Evolutionary conservation across 192 early-diverging fungal species (phyloP).

Genomic region (Chytriomyces confervae): DNA sequence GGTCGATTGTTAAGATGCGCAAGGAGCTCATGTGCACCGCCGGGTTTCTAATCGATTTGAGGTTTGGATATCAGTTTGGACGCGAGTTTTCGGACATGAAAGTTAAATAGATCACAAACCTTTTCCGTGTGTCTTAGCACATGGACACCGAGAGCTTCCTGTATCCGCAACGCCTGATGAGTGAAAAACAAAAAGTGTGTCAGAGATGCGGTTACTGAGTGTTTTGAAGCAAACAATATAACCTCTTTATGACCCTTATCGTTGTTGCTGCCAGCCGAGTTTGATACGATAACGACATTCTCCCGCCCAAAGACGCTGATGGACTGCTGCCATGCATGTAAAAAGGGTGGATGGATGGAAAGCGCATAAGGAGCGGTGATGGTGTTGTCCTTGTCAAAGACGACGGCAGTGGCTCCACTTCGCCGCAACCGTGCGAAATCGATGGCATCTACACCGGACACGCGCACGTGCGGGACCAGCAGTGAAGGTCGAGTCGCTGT

Average conservation of each 20-base stretch:
- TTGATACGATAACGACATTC: conserved; percentile 84
- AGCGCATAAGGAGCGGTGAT: conserved; percentile 82
- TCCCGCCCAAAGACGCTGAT: conserved; percentile 63
- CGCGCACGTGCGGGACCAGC: conserved; percentile 76
- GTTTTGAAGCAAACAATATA: not conserved
- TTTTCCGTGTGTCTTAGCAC: conserved; percentile 55
- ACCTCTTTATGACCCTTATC: conserved; percentile 63
- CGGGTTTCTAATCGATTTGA: conserved; percentile 68
- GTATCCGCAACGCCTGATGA: conserved; percentile 48
- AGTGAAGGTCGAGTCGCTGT: conserved; percentile 70
- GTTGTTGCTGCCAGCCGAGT: conserved; percentile 86
- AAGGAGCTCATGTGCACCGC: conserved; percentile 68
- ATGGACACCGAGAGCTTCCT: conserved; percentile 52
- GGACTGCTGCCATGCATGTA: conserved; percentile 71
- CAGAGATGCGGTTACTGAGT: not conserved
- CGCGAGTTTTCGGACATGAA: conserved; percentile 3
- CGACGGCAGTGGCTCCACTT: conserved; percentile 75
- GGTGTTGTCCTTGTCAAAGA: conserved; percentile 98
- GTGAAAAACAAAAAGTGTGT: not conserved
- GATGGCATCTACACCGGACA: conserved; percentile 65
- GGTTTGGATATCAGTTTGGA: conserved; percentile 38
- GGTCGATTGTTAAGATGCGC: conserved; percentile 46
- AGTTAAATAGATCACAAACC: conserved; percentile 4
- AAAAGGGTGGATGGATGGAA: conserved; percentile 73
- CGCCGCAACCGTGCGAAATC: conserved; percentile 62